These are phyloP conservation scores for Athelia psychrophila DNA, from an alignment of 1,284 basidiomycete species.

Conservation along the genomic window DNA sequence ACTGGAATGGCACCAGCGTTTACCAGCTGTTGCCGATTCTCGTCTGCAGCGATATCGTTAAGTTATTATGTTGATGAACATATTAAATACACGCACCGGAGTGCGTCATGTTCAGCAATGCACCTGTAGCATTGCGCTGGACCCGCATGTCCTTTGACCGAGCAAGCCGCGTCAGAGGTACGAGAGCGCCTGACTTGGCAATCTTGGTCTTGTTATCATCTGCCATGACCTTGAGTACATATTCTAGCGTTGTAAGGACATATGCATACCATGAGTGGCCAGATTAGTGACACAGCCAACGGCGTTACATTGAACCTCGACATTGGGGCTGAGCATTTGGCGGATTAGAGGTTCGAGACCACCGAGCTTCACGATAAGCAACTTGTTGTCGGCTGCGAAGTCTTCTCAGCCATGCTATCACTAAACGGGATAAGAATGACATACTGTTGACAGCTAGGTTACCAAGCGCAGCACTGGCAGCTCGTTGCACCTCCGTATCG, in stretches of 20 bases:
- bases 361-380: constrained; percentile 97
- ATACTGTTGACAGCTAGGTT: constrained; percentile 98
- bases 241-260: constrained; percentile 7
- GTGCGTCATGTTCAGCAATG: constrained; percentile 99
- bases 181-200: constrained; percentile 96
- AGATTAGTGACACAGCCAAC: constrained; percentile 99
- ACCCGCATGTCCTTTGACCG: constrained; percentile 99
- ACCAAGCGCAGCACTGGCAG: constrained; percentile 96
- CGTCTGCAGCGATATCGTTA: constrained; percentile 53
- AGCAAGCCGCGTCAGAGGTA: constrained; percentile 94
- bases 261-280: constrained; percentile 83
- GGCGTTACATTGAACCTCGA: constrained; percentile 99
- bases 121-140: constrained; percentile 97
- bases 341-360: constrained; percentile 97
- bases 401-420: constrained; percentile 11
- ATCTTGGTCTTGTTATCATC: constrained; percentile 99
- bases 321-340: constrained; percentile 99
- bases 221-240: constrained; percentile 23
- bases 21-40: constrained; percentile 98
- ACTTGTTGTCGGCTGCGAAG: constrained; percentile 91
- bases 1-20: constrained; percentile 99
- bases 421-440: constrained; percentile 31
- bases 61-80: constrained; percentile 3
- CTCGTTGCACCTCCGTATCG: constrained; percentile 98
- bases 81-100: constrained; percentile 58